These are phyloP conservation scores for Monosporozyma aquatica DNA, from an alignment of 805 yeast genomes.

Conservation along the genomic window DNA sequence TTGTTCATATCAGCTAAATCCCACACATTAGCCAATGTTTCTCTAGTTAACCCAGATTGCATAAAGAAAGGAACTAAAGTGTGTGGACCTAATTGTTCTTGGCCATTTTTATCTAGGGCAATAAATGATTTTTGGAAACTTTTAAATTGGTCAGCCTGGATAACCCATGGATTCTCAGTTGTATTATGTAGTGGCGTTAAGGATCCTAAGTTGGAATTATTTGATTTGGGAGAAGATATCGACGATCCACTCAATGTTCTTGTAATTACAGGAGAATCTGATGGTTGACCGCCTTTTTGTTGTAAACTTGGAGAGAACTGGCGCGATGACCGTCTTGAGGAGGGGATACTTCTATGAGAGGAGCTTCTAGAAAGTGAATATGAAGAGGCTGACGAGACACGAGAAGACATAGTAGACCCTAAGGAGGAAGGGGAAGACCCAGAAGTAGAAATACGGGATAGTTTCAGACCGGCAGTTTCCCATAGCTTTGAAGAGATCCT, in stretches of 20 bases:
- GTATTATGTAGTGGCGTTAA: constrained; percentile 2
- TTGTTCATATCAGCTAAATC: constrained; percentile 84
- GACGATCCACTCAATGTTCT: constrained; percentile 4
- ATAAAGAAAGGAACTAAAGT: constrained; percentile 83
- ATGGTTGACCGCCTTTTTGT: neutral
- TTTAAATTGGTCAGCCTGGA: constrained; percentile 54
- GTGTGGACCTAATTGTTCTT: constrained; percentile 59
- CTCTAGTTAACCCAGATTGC: constrained; percentile 78
- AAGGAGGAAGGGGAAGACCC: neutral
- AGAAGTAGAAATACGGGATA: neutral
- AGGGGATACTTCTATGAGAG: neutral
- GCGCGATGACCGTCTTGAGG: constrained; percentile 5
- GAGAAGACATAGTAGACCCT: neutral
- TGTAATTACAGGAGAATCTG: constrained; percentile 5
- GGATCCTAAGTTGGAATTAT: neutral
- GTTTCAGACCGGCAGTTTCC: constrained; percentile 27
- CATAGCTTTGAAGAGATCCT: constrained; percentile 35
- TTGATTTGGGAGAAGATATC: neutral
- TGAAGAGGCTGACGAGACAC: neutral
- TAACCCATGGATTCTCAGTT: constrained; percentile 44
- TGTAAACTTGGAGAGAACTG: neutral
- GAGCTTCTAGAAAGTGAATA: neutral
- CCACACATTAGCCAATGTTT: constrained; percentile 82
- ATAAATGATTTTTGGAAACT: constrained; percentile 75
- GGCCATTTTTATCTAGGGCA: constrained; percentile 53